These are phyloP conservation scores for Tolypocladium nubicola DNA, from an alignment of 2,329 filamentous ascomycete species.

Conservation along the genomic window DNA sequence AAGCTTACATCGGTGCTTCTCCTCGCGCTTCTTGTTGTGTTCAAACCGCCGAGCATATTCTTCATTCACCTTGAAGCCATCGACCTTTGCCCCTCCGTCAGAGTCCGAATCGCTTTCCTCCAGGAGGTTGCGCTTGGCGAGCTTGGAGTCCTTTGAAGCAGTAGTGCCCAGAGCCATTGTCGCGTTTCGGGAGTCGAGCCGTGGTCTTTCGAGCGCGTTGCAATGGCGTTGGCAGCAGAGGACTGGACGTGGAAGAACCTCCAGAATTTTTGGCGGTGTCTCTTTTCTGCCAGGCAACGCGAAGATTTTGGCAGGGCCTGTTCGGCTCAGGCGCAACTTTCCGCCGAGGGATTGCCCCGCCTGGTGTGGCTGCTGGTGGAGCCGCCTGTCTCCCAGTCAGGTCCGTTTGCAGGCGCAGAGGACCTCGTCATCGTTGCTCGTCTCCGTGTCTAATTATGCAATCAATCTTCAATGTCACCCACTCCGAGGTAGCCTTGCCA, in stretches of 20 bases:
- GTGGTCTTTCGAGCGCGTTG: not conserved
- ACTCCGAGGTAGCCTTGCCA: not conserved
- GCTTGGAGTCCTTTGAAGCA: slow-evolving; percentile 18
- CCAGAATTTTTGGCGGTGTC: slow-evolving; percentile 23
- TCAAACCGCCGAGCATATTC: slow-evolving; percentile 86
- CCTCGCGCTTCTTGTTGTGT: slow-evolving; percentile 94
- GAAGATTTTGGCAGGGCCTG: slow-evolving; percentile 6
- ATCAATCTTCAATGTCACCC: slow-evolving; percentile 2
- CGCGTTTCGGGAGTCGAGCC: not conserved
- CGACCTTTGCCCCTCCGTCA: slow-evolving; percentile 28
- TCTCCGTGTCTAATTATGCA: not conserved
- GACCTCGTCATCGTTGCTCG: slow-evolving; percentile 16
- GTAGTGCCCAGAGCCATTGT: slow-evolving; percentile 6
- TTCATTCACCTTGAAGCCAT: slow-evolving; percentile 72
- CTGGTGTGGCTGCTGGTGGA: not conserved
- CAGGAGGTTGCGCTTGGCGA: slow-evolving; percentile 38
- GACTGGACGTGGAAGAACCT: not conserved
- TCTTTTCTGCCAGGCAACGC: slow-evolving; percentile 8
- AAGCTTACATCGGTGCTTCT: slow-evolving; percentile 55
- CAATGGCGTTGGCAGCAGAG: not conserved
- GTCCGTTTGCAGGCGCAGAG: not conserved
- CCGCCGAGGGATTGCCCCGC: slow-evolving; percentile 2
- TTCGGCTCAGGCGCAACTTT: slow-evolving; percentile 8
- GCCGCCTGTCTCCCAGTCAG: not conserved
- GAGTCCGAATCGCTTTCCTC: slow-evolving; percentile 44